phyloP scores from a whole-genome alignment of 345 rosid genomes.

The Isatis tinctoria region DNA sequence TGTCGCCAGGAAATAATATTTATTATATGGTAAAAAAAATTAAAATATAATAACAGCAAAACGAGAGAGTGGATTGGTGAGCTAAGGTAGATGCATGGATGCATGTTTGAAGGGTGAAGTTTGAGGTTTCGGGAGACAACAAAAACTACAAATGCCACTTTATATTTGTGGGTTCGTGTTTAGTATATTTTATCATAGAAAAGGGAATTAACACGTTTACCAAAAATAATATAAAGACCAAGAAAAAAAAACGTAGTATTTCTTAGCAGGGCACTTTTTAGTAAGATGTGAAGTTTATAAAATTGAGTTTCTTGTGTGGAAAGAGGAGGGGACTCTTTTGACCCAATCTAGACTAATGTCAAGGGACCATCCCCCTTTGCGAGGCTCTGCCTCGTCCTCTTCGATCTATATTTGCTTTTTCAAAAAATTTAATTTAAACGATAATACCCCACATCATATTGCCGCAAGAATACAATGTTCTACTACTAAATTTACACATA shows the following conservation, averaged over 20 bases:
- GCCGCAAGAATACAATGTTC: neutral
- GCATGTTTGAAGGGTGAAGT: slow-evolving; percentile 30
- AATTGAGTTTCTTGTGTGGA: slow-evolving; percentile 17
- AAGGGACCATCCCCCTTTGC: slow-evolving; percentile 26
- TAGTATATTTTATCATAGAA: slow-evolving; percentile 1
- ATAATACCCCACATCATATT: neutral
- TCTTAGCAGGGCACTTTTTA: slow-evolving; percentile 23
- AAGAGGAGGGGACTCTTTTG: slow-evolving; percentile 41
- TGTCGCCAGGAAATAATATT: neutral
- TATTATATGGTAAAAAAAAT: neutral
- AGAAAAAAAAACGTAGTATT: neutral
- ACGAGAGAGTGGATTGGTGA: slow-evolving; percentile 16
- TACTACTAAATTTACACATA: neutral
- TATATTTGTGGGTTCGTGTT: neutral
- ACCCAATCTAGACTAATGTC: slow-evolving; percentile 60
- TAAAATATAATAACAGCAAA: neutral
- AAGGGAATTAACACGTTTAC: slow-evolving; percentile 24
- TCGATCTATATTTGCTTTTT: neutral
- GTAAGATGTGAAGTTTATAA: slow-evolving; percentile 29
- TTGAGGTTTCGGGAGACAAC: slow-evolving; percentile 30
- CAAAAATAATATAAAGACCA: slow-evolving; percentile 12
- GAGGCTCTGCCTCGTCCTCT: slow-evolving; percentile 8
- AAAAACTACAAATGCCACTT: slow-evolving; percentile 15
- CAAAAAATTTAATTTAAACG: neutral
- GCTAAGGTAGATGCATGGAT: slow-evolving; percentile 26